These are phyloP conservation scores for Aspergillus baeticus DNA, from an alignment of 495 filamentous ascomycete species.

Conservation along the genomic window DNA sequence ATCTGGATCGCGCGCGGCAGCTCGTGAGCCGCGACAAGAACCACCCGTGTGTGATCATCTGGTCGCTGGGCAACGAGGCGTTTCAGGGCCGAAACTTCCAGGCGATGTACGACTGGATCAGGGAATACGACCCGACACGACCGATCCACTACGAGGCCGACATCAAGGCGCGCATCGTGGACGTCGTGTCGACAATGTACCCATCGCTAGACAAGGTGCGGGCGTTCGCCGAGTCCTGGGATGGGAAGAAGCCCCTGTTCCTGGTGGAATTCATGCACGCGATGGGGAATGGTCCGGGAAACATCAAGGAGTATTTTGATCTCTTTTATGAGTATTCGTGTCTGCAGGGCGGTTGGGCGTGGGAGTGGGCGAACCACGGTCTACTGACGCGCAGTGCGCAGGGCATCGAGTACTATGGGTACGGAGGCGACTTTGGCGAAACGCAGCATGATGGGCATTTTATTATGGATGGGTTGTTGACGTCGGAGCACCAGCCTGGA, in stretches of 20 bases:
- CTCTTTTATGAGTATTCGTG: slow-evolving; percentile 54
- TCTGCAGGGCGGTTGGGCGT: slow-evolving; percentile 69
- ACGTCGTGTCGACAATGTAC: slow-evolving; percentile 69
- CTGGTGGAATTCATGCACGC: slow-evolving; percentile 68
- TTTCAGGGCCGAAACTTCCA: slow-evolving; percentile 63
- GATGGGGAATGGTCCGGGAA: slow-evolving; percentile 71
- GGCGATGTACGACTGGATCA: slow-evolving; percentile 63
- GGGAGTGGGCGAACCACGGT: slow-evolving; percentile 75
- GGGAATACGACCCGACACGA: slow-evolving; percentile 53
- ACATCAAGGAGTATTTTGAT: slow-evolving; percentile 62
- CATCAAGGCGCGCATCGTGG: slow-evolving; percentile 52
- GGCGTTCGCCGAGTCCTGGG: slow-evolving; percentile 25
- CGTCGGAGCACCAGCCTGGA: slow-evolving; percentile 54
- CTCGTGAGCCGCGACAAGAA: slow-evolving; percentile 67
- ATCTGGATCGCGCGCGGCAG: slow-evolving; percentile 62
- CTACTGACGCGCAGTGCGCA: slow-evolving; percentile 33
- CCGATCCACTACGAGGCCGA: slow-evolving; percentile 68
- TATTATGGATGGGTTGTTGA: slow-evolving; percentile 62
- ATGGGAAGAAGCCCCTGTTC: slow-evolving; percentile 49
- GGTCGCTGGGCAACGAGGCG: slow-evolving; percentile 68
- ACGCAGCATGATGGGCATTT: slow-evolving; percentile 62
- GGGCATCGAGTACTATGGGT: slow-evolving; percentile 51
- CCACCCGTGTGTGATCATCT: slow-evolving; percentile 64
- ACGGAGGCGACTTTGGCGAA: slow-evolving; percentile 68
- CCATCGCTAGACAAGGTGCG: slow-evolving; percentile 46